Percentiles rank a stretch among this genome's conserved stretches.
phyloP scores from a whole-genome alignment of 164 flowering plant species.

The Paratinospora sagittata region DNA sequence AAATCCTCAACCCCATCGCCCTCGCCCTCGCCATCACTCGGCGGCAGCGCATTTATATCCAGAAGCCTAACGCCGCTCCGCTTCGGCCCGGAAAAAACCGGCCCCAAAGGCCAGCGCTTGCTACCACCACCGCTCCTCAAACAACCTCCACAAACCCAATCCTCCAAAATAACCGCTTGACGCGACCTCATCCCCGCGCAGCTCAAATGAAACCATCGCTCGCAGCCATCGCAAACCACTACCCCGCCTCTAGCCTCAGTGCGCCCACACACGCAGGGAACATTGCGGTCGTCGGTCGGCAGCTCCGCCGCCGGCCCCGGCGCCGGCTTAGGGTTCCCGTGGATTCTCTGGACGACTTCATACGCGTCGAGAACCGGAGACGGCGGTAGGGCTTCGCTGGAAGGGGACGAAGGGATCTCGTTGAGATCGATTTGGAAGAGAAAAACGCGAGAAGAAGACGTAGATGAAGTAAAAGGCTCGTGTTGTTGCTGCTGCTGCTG shows the following conservation, averaged over 20 bases:
- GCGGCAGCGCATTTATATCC: constrained; percentile 77
- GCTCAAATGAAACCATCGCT: constrained; percentile 62
- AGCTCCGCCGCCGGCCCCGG: constrained; percentile 31
- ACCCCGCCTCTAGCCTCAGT: constrained; percentile 35
- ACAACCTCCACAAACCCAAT: constrained; percentile 67
- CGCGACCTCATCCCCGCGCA: constrained; percentile 40
- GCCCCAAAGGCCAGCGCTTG: constrained; percentile 59
- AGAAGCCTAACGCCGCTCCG: constrained; percentile 35
- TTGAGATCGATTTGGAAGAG: constrained; percentile 61
- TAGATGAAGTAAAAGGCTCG: too few species aligned
- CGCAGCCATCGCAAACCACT: constrained; percentile 76
- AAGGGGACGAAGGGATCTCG: constrained; percentile 49
- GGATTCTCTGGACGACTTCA: constrained; percentile 35
- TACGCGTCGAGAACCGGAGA: constrained; percentile 24
- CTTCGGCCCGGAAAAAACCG: constrained; percentile 10
- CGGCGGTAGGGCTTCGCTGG: constrained; percentile 24
- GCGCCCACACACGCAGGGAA: constrained; percentile 29
- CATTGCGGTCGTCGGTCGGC: constrained; percentile 26
- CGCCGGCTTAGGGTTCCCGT: constrained; percentile 30
- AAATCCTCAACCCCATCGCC: constrained; percentile 34
- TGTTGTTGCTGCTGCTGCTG: too few species aligned
- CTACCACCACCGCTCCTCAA: constrained; percentile 31
- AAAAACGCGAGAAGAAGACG: constrained; percentile 22
- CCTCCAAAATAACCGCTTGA: constrained; percentile 27
- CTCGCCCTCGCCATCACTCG: constrained; percentile 69